Evolutionary conservation across 2,329 filamentous ascomycete genomes (phyloP), one percentile per base, ranked within the genome.

Genomic region (Botrytis hyacinthi): DNA sequence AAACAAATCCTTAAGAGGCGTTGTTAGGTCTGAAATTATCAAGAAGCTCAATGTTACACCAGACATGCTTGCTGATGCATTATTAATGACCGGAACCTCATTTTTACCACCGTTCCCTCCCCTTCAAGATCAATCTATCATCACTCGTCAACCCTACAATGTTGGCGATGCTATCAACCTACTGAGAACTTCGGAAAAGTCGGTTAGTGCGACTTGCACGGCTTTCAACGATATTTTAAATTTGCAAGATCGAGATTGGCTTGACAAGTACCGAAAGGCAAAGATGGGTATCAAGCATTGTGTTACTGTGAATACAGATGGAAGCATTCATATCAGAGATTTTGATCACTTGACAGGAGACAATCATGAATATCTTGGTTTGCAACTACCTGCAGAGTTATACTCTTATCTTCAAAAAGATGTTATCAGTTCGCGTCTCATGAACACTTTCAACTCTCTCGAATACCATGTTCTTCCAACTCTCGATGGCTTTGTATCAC

Each of bases 341-440:
- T 88, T 86, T 72, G 91, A 93, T 12, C 87, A 89, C 72, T 88
- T 94, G 32, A 95, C 96, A 3, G 88, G 88, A 63, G 95, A 98
- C 80, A 91, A 96, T 77, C 93, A 97, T 80, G 91, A 95, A 79
- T 95, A 98, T 80, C 89, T 98, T 75, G 94, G 94, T n/a, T 89
- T 97, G 74, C 92, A 95, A 74, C 86, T 99, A 8, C 94, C 96
- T 0, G 90, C 94, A 59, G 96, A 99, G 82, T 86, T 98, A 29
- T 95, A 95, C 81, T 92, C 94, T 82, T 98, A 98, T 81, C 86
- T 98, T 68, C 94, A 94, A 74, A 91, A 89, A 70, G 96, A 94
- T 48, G 84, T 98, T 61, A 89, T 98, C 76, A 90, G 93, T 42
- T 87, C 94, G 37, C 90, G 93, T 66, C 86, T 97, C 54, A 87